phyloP scores from a whole-genome alignment of 768 basidiomycete species.

The Auricularia heimuer region DNA sequence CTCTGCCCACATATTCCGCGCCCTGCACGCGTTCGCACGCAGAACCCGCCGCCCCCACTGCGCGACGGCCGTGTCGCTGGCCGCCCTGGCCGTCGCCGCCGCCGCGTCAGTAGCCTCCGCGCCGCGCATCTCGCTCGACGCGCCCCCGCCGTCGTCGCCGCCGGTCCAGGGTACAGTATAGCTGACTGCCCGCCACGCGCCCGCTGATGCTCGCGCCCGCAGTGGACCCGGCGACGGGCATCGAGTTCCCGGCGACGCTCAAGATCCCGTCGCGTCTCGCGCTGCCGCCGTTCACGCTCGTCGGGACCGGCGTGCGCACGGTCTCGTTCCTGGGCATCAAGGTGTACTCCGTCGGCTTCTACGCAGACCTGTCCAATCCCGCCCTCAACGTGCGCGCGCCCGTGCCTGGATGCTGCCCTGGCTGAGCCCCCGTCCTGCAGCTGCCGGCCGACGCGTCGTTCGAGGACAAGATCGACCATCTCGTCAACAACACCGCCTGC shows the following conservation, averaged over 20 bases:
- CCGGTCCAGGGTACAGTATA: background rate
- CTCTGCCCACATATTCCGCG: background rate
- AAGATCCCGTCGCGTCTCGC: constrained; percentile 53
- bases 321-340: constrained; percentile 83
- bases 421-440: constrained; percentile 38
- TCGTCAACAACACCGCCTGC: constrained; percentile 59
- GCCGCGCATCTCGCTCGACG: constrained; percentile 36
- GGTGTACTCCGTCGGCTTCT: constrained; percentile 87
- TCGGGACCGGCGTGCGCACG: constrained; percentile 80
- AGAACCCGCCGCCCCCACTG: background rate
- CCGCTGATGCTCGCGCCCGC: constrained; percentile 3
- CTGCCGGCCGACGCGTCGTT: constrained; percentile 44
- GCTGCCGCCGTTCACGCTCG: constrained; percentile 52
- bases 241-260: constrained; percentile 61
- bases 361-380: constrained; percentile 68
- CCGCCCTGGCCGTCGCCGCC: constrained; percentile 13
- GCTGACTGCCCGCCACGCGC: background rate
- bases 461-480: constrained; percentile 61
- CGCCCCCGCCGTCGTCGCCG: constrained; percentile 16
- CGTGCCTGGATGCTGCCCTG: background rate
- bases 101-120: constrained; percentile 23
- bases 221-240: constrained; percentile 69
- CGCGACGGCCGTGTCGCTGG: background rate
- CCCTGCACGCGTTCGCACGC: background rate
- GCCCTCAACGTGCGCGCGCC: background rate